These are phyloP conservation scores for Magnusiomyces ingens DNA, from an alignment of 1,139 yeast species.

Conservation along the genomic window DNA sequence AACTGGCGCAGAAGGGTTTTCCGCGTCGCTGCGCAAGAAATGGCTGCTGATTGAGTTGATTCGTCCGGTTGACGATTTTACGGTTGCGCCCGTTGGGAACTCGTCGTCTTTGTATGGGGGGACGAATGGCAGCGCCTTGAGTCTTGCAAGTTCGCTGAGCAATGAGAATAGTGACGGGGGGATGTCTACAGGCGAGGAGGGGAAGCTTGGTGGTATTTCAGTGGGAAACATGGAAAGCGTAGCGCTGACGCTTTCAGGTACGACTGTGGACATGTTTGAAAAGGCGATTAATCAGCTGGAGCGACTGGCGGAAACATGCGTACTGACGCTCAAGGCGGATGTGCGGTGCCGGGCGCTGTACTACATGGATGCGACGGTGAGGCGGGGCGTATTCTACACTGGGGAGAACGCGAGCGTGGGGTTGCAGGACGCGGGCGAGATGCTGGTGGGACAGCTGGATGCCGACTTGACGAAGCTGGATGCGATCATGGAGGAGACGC, in stretches of 20 bases:
- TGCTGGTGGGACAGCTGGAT: constrained; percentile 51
- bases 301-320: constrained; percentile 42
- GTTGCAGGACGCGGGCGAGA: constrained; percentile 46
- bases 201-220: background rate
- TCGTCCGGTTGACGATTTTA: constrained; percentile 4
- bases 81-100: background rate
- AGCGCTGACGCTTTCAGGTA: constrained; percentile 29
- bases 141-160: background rate
- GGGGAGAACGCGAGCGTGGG: constrained; percentile 33
- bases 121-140: background rate
- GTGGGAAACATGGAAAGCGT: constrained; percentile 13
- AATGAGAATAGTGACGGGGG: background rate
- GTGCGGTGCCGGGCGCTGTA: constrained; percentile 56
- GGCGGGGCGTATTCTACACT: constrained; percentile 35
- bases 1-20: background rate
- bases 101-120: background rate
- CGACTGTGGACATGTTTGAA: constrained; percentile 44
- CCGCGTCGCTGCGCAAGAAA: background rate
- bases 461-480: constrained; percentile 50
- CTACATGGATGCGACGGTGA: constrained; percentile 45
- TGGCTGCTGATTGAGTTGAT: background rate
- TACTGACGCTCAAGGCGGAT: constrained; percentile 59
- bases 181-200: constrained; percentile 17
- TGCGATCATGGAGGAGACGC: constrained; percentile 32
- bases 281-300: constrained; percentile 42